These are phyloP conservation scores for Scorias spongiosa DNA, from an alignment of 2,329 filamentous ascomycete species.

Conservation along the genomic window DNA sequence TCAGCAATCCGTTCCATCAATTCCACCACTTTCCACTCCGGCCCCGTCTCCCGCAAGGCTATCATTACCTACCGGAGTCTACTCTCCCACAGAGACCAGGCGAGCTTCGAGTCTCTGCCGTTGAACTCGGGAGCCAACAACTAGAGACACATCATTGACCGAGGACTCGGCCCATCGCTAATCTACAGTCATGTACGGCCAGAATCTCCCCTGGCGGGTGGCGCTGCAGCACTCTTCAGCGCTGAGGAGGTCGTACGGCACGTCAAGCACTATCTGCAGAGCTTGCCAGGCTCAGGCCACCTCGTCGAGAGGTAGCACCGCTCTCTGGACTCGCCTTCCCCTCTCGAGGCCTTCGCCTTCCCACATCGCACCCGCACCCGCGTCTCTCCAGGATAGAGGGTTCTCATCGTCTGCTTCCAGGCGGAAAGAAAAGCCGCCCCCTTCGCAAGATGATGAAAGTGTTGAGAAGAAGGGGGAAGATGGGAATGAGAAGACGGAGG, in stretches of 20 bases:
- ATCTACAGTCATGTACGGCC: constrained; percentile 30
- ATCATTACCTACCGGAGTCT: too few species aligned
- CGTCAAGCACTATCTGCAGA: constrained; percentile 12
- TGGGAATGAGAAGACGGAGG: constrained; percentile 26
- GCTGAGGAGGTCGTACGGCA: constrained; percentile 13
- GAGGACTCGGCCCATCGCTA: too few species aligned
- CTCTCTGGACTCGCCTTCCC: constrained; percentile 5
- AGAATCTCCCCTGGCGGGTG: constrained; percentile 50
- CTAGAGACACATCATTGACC: too few species aligned
- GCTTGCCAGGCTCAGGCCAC: constrained; percentile 12
- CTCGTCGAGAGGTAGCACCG: constrained; percentile 4
- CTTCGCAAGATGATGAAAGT: constrained; percentile 32
- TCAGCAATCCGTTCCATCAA: too few species aligned
- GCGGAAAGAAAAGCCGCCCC: constrained; percentile 39
- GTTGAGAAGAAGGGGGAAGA: constrained; percentile 25
- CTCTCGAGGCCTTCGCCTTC: constrained; percentile 7
- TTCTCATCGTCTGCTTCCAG: constrained; percentile 29
- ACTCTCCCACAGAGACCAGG: too few species aligned
- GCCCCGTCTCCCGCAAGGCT: too few species aligned
- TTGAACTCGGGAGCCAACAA: too few species aligned
- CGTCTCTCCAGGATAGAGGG: constrained; percentile 14
- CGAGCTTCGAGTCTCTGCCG: too few species aligned
- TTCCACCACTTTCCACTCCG: too few species aligned
- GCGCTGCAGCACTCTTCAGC: constrained; percentile 25
- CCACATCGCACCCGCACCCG: constrained; percentile 8